Percentiles rank a stretch among this genome's conserved stretches.
Conservation (phyloP, 306 rosid genomes). For the Lathyrus oleraceus region DNA sequence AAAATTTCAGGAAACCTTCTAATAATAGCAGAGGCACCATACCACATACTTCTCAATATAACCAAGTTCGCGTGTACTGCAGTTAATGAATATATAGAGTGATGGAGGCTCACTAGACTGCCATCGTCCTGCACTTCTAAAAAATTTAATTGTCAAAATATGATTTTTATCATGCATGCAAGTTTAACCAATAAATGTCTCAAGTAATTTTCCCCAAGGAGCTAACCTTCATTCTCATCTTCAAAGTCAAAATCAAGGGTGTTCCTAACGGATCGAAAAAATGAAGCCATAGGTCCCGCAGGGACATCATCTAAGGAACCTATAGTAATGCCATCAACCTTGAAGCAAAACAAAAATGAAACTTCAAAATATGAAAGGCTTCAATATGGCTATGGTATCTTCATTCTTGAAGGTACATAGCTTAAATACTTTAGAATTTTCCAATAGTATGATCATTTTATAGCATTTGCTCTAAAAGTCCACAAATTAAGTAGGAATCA, state of each 20-base stretch:
- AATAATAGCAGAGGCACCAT: constrained; percentile 52
- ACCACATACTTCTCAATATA: constrained; percentile 95
- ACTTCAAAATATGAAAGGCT: constrained; percentile 19
- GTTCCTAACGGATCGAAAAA: constrained; percentile 85
- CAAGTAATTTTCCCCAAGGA: constrained; percentile 33
- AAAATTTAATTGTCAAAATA: constrained; percentile 37
- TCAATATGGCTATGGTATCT: constrained; percentile 4
- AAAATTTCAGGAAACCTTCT: constrained; percentile 32
- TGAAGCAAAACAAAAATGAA: constrained; percentile 42
- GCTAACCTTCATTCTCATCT: constrained; percentile 88
- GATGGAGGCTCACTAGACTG: constrained; percentile 79
- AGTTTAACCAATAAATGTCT: constrained; percentile 18
- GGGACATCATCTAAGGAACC: constrained; percentile 94
- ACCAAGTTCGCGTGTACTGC: constrained; percentile 90
- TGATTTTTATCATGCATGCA: constrained; percentile 18
- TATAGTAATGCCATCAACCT: constrained; percentile 75
- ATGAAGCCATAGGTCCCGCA: constrained; percentile 67
- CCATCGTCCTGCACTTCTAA: constrained; percentile 80
- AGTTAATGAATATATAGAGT: constrained; percentile 76
- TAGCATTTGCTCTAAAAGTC: constrained; percentile 14
- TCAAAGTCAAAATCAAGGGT: constrained; percentile 98
- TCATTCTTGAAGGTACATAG: constrained; percentile 8
- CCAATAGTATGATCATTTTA: constrained; percentile 13
- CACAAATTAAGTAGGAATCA: constrained; percentile 21
- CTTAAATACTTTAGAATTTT: background rate